Percentiles rank a stretch among this genome's conserved stretches.
These are phyloP conservation scores for Starmerella potacharoeniae DNA, from an alignment of 805 yeast species.

Conservation along the genomic window DNA sequence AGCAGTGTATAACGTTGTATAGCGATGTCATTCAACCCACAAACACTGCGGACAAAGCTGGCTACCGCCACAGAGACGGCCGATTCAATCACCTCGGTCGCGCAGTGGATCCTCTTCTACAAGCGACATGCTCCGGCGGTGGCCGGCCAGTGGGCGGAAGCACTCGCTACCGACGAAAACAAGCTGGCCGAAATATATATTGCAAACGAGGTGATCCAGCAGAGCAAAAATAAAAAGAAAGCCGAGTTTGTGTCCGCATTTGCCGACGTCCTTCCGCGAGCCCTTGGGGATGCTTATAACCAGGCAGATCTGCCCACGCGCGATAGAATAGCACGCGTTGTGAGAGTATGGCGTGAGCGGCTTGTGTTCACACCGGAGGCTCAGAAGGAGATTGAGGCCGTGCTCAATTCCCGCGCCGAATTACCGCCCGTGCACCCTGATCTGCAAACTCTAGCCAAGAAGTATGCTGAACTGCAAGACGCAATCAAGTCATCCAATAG, in stretches of 20 bases:
- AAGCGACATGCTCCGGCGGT: slow-evolving; percentile 44
- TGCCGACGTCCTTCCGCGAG: slow-evolving; percentile 34
- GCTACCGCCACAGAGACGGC: slow-evolving; percentile 45
- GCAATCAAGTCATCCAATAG: background rate
- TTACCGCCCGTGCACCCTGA: slow-evolving; percentile 7
- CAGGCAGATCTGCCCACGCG: slow-evolving; percentile 35
- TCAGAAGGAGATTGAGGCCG: slow-evolving; percentile 26
- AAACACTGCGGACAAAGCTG: slow-evolving; percentile 23
- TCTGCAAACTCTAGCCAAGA: slow-evolving; percentile 16
- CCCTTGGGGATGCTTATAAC: slow-evolving; percentile 30
- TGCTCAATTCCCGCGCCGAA: slow-evolving; percentile 1
- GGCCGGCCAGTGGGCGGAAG: slow-evolving; percentile 42
- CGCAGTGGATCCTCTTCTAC: slow-evolving; percentile 63
- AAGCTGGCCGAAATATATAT: slow-evolving; percentile 53
- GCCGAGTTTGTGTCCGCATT: slow-evolving; percentile 50
- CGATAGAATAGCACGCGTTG: slow-evolving; percentile 45
- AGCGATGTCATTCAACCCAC: slow-evolving; percentile 20
- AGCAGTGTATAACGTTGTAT: background rate
- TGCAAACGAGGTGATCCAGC: slow-evolving; percentile 74
- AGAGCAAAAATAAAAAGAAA: slow-evolving; percentile 52
- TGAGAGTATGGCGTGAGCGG: slow-evolving; percentile 57
- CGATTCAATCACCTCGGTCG: slow-evolving; percentile 59
- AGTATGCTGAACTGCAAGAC: background rate
- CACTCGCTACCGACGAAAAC: slow-evolving; percentile 29
- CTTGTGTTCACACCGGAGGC: slow-evolving; percentile 36